phyloP scores from a whole-genome alignment of 2,329 filamentous ascomycete genomes.

The Camillea tinctor region DNA sequence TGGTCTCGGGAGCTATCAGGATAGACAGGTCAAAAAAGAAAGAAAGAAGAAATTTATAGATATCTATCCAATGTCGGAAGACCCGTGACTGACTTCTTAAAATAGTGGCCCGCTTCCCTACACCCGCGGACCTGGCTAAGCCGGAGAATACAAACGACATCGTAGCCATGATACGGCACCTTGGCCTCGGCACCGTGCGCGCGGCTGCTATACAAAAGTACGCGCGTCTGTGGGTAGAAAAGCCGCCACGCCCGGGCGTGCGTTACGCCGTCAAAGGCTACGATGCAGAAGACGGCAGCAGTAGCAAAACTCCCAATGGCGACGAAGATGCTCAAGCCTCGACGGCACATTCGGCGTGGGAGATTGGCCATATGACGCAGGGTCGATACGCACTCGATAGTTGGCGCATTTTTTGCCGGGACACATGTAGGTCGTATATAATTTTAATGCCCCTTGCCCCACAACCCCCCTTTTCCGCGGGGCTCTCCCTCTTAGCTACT shows the following conservation, averaged over 20 bases:
- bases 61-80: too few species aligned
- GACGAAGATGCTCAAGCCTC: conserved; percentile 30
- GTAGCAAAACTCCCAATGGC: too few species aligned
- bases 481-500: too few species aligned
- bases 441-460: too few species aligned
- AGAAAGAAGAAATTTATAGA: too few species aligned
- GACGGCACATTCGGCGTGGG: conserved; percentile 57
- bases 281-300: not conserved
- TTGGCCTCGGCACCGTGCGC: conserved; percentile 70
- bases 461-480: too few species aligned
- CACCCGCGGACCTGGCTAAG: conserved; percentile 58
- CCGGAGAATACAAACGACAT: conserved; percentile 55
- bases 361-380: conserved; percentile 81
- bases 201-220: conserved; percentile 67
- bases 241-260: conserved; percentile 58
- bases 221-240: conserved; percentile 64
- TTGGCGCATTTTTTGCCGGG: conserved; percentile 91
- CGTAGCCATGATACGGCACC: conserved; percentile 60
- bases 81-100: conserved; percentile 16
- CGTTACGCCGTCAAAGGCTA: conserved; percentile 55
- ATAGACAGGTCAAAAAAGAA: too few species aligned
- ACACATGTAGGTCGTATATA: conserved; percentile 43
- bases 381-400: conserved; percentile 83
- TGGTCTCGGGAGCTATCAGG: too few species aligned
- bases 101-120: conserved; percentile 68